Evolutionary conservation across 345 rosid species (phyloP).

Genomic region (Eucalyptus cladocalyx): DNA sequence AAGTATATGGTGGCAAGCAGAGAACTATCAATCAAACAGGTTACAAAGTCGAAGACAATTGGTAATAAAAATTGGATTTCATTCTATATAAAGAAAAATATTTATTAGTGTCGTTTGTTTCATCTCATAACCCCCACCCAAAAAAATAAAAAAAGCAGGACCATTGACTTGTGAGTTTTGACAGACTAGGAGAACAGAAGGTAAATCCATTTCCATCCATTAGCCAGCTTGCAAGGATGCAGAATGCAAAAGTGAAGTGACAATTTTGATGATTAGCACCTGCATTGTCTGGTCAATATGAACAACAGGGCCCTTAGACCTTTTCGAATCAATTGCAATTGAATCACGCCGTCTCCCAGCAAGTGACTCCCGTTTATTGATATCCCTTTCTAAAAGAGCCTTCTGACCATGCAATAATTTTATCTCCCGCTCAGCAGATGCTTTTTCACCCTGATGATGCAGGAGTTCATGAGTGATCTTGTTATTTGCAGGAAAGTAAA

Average conservation of each 20-base stretch:
- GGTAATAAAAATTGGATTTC: background rate
- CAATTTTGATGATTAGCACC: conserved; percentile 10
- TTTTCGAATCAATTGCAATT: conserved; percentile 27
- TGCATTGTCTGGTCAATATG: conserved; percentile 36
- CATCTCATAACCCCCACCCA: background rate
- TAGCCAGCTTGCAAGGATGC: background rate
- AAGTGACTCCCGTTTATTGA: conserved; percentile 68
- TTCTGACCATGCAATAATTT: conserved; percentile 64
- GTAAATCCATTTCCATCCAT: background rate
- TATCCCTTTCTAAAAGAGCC: conserved; percentile 74
- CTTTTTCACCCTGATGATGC: conserved; percentile 62
- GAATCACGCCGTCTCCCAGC: conserved; percentile 77
- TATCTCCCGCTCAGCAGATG: conserved; percentile 71
- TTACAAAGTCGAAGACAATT: background rate
- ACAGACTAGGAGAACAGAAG: background rate
- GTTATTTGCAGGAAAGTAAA: background rate
- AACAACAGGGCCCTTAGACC: conserved; percentile 9
- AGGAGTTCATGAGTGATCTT: background rate
- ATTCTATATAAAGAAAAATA: background rate
- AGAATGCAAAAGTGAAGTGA: background rate
- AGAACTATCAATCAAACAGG: background rate
- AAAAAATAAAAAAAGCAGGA: background rate
- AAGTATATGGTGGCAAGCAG: background rate
- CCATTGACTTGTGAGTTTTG: background rate
- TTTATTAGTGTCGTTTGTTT: background rate